Base-by-base conservation (phyloP, 805 yeast genomes). In the Yarrowia sp. region DNA sequence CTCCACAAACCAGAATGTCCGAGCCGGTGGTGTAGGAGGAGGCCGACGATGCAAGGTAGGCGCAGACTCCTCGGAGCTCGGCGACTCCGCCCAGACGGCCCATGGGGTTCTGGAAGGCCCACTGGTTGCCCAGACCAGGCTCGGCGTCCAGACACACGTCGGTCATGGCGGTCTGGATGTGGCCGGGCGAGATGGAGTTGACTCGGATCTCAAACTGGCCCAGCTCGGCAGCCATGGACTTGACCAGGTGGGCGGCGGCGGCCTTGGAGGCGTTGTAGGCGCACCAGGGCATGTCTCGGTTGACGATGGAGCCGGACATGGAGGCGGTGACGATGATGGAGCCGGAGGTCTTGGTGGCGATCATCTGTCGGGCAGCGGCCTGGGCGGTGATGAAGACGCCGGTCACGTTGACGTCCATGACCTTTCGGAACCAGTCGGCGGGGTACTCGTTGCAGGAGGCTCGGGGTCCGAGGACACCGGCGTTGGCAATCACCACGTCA, bases 231-330 rank as follows among this genome's bases (percentile, higher is more conserved):
- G 92, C 95, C 73, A 90, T 80, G 4, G 93, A 85, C 76, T 86
- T 85, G 67, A 84, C 90, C 82, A 90, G 81, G 79, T 90, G 95
- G 72, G 89, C 88, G 50, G 90, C 94, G 76, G 93, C 95, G 20
- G 95, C 95, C 80, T 90, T 90, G 72, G 94, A 84, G 90, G 88
- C 87, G 82, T 90, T 90, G 83, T 90, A 90, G 72, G 90, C 90
- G 71, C 86, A 84, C 79, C 92, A 97, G 73, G 85, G 82, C 77
- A 92, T 94, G 33, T 97, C 97, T 69, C 86, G 85, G 78, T 92
- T 92, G 72, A 87, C 92, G 72, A 92, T 88, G 77, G 87, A 90
- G 10, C 90, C 97, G 24, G 95, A 88, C 90, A 92, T 92, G 53
- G 96, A 90, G 2, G 96, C 92, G 3, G 97, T 91, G 76, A 90